Base-by-base conservation (phyloP, 164 flowering plant genomes). In the Brasenia schreberi region DNA sequence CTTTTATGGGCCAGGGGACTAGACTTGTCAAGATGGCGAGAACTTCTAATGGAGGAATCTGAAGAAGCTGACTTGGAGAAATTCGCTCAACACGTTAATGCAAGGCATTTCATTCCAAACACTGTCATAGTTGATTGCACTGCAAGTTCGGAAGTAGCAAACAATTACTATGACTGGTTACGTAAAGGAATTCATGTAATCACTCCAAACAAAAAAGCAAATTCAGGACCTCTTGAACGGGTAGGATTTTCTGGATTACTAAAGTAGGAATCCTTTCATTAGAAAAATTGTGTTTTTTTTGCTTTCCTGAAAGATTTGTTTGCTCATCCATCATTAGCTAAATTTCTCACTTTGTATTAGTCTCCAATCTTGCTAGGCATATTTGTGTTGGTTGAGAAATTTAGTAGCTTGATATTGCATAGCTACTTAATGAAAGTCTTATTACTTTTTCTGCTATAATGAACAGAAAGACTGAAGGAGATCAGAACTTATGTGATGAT, bases 141-240 rank as follows among this genome's bases (percentile, higher is more conserved):
- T 9, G 87, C 97, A 33, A 92, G 89, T 70, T 69, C 95, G 43
- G 49, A 65, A 66, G 67, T 94, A 69, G 99, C 97, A 56, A 79
- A 84, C 69, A 80, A 77, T 79, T 94, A 94, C 76, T 73, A 81
- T 74, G 78, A 82, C 65, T 94, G 99, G 99, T 70, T 94, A 77
- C 81, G 85, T 17, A 83, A 77, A 81, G 99, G 99, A 64, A 88
- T 94, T 74, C 99, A 94, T 77, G 82, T 94, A 5, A 82, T 94
- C 68, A 91, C 99, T 6, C 99, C 99, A 53, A 91, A 94, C 69
- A 94, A 91, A 74, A 94, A 91, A 71, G 99, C 99, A 12, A 94
- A 94, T 75, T 94, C 99, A 4, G 99, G 99, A 63, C 99, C 99
- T 45, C 96, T 94, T 73, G 90, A 87, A 65, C 87, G 85, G 90